These are phyloP conservation scores for Gossypium schwendimanii DNA, from an alignment of 441 rosid genomes.

Conservation along the genomic window DNA sequence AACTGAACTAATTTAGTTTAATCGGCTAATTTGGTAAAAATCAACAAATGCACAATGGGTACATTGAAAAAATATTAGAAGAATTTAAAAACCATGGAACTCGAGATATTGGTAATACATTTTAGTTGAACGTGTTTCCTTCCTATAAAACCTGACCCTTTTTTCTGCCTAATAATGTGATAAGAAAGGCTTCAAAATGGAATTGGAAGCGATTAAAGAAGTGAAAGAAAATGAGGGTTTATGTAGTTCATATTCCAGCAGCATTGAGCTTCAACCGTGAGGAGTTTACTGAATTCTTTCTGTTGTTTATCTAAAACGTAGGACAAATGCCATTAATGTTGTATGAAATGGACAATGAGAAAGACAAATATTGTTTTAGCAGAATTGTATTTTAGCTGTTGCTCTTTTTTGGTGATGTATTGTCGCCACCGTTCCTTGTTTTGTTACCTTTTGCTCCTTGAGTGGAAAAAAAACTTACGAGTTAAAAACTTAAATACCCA, in stretches of 20 bases:
- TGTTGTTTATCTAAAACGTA: background rate
- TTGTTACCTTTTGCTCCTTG: background rate
- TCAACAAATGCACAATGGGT: too few relatives aligned
- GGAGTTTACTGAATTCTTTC: background rate
- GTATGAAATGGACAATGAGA: slow-evolving; percentile 13
- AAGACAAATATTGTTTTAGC: background rate
- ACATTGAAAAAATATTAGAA: too few relatives aligned
- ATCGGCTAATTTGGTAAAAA: too few relatives aligned
- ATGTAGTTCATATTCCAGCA: background rate
- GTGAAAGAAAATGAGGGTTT: background rate
- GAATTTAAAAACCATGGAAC: background rate
- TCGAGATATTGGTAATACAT: too few relatives aligned
- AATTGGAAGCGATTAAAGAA: background rate
- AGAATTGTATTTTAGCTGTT: background rate
- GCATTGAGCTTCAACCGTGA: background rate
- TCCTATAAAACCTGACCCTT: background rate
- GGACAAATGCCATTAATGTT: background rate
- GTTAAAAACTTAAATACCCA: background rate
- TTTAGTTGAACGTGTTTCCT: too few relatives aligned
- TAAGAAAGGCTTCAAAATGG: background rate
- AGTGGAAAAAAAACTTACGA: background rate
- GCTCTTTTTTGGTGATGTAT: slow-evolving; percentile 1
- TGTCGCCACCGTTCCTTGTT: slow-evolving; percentile 5
- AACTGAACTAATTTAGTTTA: too few relatives aligned
- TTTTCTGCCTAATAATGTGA: background rate